phyloP scores from a whole-genome alignment of 108 stramenopile species.

The Cylindrotheca closterium region DNA sequence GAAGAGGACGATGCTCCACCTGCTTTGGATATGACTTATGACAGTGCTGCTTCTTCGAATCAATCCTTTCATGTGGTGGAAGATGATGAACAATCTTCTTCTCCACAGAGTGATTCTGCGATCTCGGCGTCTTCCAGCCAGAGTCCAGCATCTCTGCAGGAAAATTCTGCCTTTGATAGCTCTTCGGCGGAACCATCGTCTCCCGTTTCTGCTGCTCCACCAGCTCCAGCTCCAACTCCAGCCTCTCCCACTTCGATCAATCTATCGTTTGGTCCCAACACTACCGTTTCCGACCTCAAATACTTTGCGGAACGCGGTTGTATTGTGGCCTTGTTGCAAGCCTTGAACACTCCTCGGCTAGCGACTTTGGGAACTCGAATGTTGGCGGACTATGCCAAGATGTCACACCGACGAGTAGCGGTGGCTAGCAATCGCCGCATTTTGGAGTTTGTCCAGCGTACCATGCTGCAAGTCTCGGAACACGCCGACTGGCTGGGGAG shows the following conservation, averaged over 20 bases:
- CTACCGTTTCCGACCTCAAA: constrained; percentile 78
- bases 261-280: constrained; percentile 73
- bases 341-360: constrained; percentile 74
- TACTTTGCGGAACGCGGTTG: constrained; percentile 86
- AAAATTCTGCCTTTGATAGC: constrained; percentile 64
- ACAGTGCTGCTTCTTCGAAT: constrained; percentile 23
- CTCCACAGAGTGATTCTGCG: background rate
- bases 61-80: constrained; percentile 26
- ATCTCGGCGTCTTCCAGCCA: constrained; percentile 17
- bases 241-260: constrained; percentile 58
- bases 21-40: constrained; percentile 49
- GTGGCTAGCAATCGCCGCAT: constrained; percentile 79
- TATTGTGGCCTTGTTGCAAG: constrained; percentile 74
- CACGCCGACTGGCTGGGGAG: constrained; percentile 71
- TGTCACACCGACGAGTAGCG: constrained; percentile 81
- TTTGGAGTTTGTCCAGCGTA: constrained; percentile 74
- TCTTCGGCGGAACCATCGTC: constrained; percentile 16
- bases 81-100: constrained; percentile 25
- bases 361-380: constrained; percentile 79
- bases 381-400: constrained; percentile 90
- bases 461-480: constrained; percentile 62
- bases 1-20: constrained; percentile 51
- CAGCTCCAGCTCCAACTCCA: constrained; percentile 17
- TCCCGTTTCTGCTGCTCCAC: constrained; percentile 16
- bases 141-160: constrained; percentile 32